Evolutionary conservation across 495 filamentous ascomycete species (phyloP), one percentile per base, ranked within the genome.

Genomic region (Aspergillus kassunensis): DNA sequence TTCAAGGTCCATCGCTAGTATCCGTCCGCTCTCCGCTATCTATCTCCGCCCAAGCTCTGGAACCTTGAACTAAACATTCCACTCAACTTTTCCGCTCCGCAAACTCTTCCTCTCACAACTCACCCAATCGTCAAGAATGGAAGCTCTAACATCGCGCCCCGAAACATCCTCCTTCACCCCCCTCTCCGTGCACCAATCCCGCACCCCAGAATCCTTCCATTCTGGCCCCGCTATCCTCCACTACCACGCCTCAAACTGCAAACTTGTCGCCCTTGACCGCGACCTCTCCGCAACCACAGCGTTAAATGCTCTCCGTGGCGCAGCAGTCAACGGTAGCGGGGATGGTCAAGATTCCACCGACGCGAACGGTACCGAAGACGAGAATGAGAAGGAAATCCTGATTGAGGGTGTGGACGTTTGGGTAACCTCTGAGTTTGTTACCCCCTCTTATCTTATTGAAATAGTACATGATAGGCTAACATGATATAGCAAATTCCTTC

Each of bases 151-250:
- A 39, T 52, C 57, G 3, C 44, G 75, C 6, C 87, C 85, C 1
- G 60, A 71, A 6, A 54, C 73, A 7, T 68, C 69, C 23, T 73
- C 73, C 60, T 97, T 90, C 75, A 87, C 81, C 21, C 76, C 84
- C 9, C 79, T 98, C 37, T 72, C 79, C 15, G 83, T 86, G 49
- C 89, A 96, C 69, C 89, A 95, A 64, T 82, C 86, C 23, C 83
- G 85, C 53, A 98, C 93, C 8, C 93, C 93, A 0, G 67, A 73
- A 43, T 90, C 85, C 24, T 98, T 97, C 78, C 86, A 84, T 68
- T 77, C 78, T 61, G 86, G 81, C 9, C 87, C 85, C 49, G 82
- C 91, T 11, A 79, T 98, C 27, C 82, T 97, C 0, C 79, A 97
- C 73, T 86, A 85, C 69, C 86, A 86, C 60, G 77, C 73, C 55